phyloP scores from a whole-genome alignment of 108 stramenopile genomes.

The Pseudonitzschia multiseries region DNA sequence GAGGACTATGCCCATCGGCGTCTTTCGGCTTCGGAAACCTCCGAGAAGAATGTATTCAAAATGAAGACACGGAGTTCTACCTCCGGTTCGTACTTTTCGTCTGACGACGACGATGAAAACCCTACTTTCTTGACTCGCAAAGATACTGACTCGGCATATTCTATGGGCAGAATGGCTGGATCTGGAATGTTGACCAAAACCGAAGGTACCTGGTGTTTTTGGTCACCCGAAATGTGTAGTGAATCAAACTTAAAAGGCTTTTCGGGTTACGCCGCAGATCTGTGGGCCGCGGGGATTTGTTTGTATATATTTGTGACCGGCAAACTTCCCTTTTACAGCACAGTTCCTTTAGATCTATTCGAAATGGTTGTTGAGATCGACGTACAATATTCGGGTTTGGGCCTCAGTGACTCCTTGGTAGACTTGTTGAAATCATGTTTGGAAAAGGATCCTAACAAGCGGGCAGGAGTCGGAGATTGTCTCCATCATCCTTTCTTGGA shows the following conservation, averaged over 20 bases:
- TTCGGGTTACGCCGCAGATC: slow-evolving; percentile 86
- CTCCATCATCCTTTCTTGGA: slow-evolving; percentile 71
- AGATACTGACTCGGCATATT: slow-evolving; percentile 60
- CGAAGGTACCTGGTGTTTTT: slow-evolving; percentile 90
- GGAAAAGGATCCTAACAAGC: slow-evolving; percentile 61
- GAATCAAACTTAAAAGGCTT: slow-evolving; percentile 44
- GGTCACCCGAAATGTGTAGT: slow-evolving; percentile 86
- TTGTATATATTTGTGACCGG: slow-evolving; percentile 88
- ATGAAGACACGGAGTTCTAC: not conserved
- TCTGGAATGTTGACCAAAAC: slow-evolving; percentile 76
- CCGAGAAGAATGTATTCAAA: not conserved
- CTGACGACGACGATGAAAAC: not conserved
- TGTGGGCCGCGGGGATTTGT: slow-evolving; percentile 92
- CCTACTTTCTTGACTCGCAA: slow-evolving; percentile 32
- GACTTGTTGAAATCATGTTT: slow-evolving; percentile 63
- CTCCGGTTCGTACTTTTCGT: not conserved
- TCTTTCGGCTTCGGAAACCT: not conserved
- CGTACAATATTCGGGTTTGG: slow-evolving; percentile 45
- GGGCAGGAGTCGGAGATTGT: slow-evolving; percentile 86
- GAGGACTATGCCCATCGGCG: slow-evolving; percentile 33
- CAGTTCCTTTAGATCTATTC: slow-evolving; percentile 66
- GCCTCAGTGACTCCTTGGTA: slow-evolving; percentile 52
- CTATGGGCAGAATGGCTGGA: slow-evolving; percentile 54
- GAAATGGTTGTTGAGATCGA: slow-evolving; percentile 57
- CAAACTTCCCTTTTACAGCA: slow-evolving; percentile 79